Evolutionary conservation across 2,329 filamentous ascomycete species (phyloP).

Genomic region (Fulvia fulva): DNA sequence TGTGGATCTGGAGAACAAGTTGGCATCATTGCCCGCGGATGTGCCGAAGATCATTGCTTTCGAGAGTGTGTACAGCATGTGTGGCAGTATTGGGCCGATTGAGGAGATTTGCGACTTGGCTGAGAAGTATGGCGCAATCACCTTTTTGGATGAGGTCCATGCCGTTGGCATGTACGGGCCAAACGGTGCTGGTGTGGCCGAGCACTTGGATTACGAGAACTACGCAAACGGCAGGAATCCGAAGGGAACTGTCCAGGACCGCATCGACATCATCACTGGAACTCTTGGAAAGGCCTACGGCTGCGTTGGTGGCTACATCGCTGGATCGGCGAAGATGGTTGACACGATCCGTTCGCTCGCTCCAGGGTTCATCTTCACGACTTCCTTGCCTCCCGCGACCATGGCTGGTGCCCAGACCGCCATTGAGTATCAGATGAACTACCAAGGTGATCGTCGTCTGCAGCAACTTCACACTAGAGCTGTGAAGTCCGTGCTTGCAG

Average conservation of each 20-base stretch:
- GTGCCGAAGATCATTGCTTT: conserved; percentile 98
- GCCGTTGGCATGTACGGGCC: conserved; percentile 99
- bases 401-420: conserved; percentile 92
- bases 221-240: conserved; percentile 73
- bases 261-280: conserved; percentile 94
- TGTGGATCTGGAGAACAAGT: conserved; percentile 85
- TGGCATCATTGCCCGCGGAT: conserved; percentile 78
- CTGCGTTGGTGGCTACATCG: conserved; percentile 96
- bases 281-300: conserved; percentile 97
- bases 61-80: conserved; percentile 99
- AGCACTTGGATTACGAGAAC: conserved; percentile 91
- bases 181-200: conserved; percentile 89
- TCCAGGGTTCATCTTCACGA: conserved; percentile 98
- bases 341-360: conserved; percentile 92
- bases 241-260: conserved; percentile 84
- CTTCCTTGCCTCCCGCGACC: conserved; percentile 87
- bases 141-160: conserved; percentile 97
- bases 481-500: conserved; percentile 78
- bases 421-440: conserved; percentile 87
- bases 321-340: conserved; percentile 78
- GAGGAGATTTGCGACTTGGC: conserved; percentile 93
- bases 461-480: conserved; percentile 96
- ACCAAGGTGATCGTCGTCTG: conserved; percentile 80
- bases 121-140: conserved; percentile 95
- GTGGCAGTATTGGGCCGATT: conserved; percentile 92